Evolutionary conservation across 2,329 filamentous ascomycete genomes (phyloP).

Genomic region (Penicillium sp.): DNA sequence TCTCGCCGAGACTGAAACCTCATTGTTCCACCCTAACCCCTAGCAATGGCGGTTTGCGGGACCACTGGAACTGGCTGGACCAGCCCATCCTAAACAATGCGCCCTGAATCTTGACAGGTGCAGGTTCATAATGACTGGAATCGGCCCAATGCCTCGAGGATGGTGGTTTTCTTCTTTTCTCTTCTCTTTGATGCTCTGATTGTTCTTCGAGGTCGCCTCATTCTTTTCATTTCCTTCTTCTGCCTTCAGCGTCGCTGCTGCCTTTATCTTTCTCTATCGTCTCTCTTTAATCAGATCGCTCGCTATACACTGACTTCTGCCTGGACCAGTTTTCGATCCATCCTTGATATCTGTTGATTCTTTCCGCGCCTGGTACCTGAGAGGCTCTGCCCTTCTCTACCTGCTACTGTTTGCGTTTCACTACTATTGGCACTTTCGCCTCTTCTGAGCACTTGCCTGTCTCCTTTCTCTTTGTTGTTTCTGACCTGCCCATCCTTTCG

Average conservation of each 20-base stretch:
- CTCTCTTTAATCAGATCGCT: conserved; percentile 5
- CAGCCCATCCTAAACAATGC: not conserved
- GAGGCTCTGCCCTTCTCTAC: conserved; percentile 3
- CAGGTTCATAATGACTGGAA: conserved; percentile 8
- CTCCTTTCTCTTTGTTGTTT: not conserved
- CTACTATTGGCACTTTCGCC: not conserved
- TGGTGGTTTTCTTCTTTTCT: conserved; percentile 1
- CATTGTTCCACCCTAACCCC: conserved; percentile 14
- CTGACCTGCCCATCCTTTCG: not conserved
- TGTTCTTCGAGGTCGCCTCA: conserved; percentile 7
- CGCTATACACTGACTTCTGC: not conserved
- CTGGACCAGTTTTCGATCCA: not conserved
- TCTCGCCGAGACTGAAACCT: conserved; percentile 12
- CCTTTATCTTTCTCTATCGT: not conserved
- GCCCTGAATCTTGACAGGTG: not conserved
- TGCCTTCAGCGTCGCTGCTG: not conserved
- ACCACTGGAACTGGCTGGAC: not conserved
- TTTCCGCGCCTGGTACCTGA: not conserved
- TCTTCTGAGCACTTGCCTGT: not conserved
- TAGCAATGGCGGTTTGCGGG: conserved; percentile 4
- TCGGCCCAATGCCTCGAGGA: not conserved
- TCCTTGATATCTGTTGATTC: not conserved
- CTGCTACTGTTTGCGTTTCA: not conserved
- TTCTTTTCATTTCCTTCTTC: conserved; percentile 4
- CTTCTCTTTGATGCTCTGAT: conserved; percentile 3